Conservation (phyloP, 192 early-diverging fungal species). For the Dispira parvispora region DNA sequence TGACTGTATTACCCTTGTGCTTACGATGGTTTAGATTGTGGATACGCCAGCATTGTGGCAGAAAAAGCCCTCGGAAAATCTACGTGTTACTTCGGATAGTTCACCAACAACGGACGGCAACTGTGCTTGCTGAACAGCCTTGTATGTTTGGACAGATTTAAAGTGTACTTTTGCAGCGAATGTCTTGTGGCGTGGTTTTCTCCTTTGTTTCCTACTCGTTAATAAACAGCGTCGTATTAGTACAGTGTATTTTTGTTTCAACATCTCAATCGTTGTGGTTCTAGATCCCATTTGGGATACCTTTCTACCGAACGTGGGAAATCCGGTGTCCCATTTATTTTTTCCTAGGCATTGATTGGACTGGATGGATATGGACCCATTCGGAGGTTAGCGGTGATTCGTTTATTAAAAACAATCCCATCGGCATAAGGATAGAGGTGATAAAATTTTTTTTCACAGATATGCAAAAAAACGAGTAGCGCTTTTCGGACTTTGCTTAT, state of each 20-base stretch:
- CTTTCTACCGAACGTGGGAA: neutral
- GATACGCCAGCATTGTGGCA: slow-evolving; percentile 53
- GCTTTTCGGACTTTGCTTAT: neutral
- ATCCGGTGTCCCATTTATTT: neutral
- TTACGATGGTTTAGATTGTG: slow-evolving; percentile 26
- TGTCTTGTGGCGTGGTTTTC: too few species aligned
- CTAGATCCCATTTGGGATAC: neutral
- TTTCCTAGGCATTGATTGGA: slow-evolving; percentile 1
- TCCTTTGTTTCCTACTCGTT: neutral
- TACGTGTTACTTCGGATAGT: too few species aligned
- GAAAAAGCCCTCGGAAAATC: slow-evolving; percentile 15
- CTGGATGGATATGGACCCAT: neutral
- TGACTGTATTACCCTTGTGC: neutral
- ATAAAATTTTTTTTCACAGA: neutral
- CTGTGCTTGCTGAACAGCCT: too few species aligned
- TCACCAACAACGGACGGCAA: too few species aligned
- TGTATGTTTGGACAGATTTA: too few species aligned
- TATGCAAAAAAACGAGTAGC: neutral
- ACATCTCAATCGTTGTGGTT: neutral
- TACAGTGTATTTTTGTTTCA: neutral
- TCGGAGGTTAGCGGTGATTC: neutral
- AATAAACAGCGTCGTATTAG: neutral
- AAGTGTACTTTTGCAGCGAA: too few species aligned
- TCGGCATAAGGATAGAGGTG: neutral
- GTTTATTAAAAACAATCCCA: neutral